A percentile compares a stretch with the other conserved stretches of the same genome.
phyloP scores from a whole-genome alignment of 1,284 basidiomycete genomes.

The Mixia osmundae region DNA sequence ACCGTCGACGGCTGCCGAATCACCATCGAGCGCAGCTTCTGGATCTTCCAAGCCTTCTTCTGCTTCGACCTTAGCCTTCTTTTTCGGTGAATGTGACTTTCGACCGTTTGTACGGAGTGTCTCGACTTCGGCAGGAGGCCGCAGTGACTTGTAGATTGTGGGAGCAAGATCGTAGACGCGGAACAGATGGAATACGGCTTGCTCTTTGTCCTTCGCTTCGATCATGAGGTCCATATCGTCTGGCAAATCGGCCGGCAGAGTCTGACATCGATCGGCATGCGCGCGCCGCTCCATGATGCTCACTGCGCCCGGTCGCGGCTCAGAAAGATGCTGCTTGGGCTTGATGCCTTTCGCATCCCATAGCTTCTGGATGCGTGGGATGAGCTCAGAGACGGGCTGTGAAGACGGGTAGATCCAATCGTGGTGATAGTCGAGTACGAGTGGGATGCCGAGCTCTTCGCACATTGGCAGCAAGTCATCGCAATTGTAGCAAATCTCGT shows the following conservation, averaged over 20 bases:
- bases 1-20: too few species aligned
- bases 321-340: constrained; percentile 73
- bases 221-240: constrained; percentile 42
- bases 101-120: constrained; percentile 23
- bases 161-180: constrained; percentile 46
- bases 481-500: constrained; percentile 73
- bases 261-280: constrained; percentile 53
- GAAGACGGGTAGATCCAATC: constrained; percentile 41
- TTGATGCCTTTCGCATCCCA: constrained; percentile 45
- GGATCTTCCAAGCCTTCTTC: constrained; percentile 13
- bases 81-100: constrained; percentile 22
- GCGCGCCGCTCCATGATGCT: constrained; percentile 58
- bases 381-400: constrained; percentile 34
- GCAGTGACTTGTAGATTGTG: constrained; percentile 31
- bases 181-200: constrained; percentile 66
- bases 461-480: constrained; percentile 64
- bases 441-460: constrained; percentile 52
- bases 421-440: constrained; percentile 62
- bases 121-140: constrained; percentile 25
- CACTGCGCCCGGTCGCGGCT: constrained; percentile 47
- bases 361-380: constrained; percentile 46
- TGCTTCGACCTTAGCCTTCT: constrained; percentile 12
- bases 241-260: constrained; percentile 33
- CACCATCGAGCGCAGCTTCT: too few species aligned
- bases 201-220: constrained; percentile 80